Base-by-base conservation (phyloP, 2,329 filamentous ascomycete species). In the Apiospora sp. region DNA sequence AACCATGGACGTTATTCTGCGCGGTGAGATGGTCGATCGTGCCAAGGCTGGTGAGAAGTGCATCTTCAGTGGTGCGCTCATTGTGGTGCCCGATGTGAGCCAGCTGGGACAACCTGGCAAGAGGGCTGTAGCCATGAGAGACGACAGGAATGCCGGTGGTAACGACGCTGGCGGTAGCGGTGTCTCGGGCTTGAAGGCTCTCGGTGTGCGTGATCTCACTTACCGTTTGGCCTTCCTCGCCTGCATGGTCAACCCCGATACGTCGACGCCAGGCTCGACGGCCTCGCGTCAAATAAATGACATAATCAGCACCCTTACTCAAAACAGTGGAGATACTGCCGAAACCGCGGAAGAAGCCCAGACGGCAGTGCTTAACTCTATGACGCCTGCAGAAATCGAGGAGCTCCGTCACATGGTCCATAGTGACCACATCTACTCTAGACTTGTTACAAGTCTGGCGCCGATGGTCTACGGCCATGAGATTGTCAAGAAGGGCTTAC, bases 1-100 rank as follows among this genome's bases (percentile, higher is more conserved):
- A 73, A 99, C 96, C 3, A 96, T 99, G 90, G 96, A 99, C 79
- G 93, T 99, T 58, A 98, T 99, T 76, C 84, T 99, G 46, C 92
- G 96, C 74, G 96, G 96, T 79, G 96, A 99, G 82, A 98, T 99
- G 86, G 96, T 99, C 37, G 96, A 99, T 79, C 92, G 96, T 70
- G 95, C 96, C 70, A 98, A 98, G 86, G 96, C 96, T 68, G 96
- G 96, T 75, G 96, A 99, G 84, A 98, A 97, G 84, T 99, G 96
- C 82, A 94, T 99, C 79, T 99, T 99, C 82, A 98, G 96, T 0
- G 96, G 96, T 75, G 95, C 95, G 6, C 85, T 98, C 75, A 98
- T 99, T 74, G 96, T 99, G 24, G 95, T 99, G 46, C 96, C 96
- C 0, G 96, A 99, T 81, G 94, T 99, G 74, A 98, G 95, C 80